A percentile compares a stretch with the other conserved stretches of the same genome.
Conservation (phyloP, 148 eudicot genomes). For the Arbutus unedo region DNA sequence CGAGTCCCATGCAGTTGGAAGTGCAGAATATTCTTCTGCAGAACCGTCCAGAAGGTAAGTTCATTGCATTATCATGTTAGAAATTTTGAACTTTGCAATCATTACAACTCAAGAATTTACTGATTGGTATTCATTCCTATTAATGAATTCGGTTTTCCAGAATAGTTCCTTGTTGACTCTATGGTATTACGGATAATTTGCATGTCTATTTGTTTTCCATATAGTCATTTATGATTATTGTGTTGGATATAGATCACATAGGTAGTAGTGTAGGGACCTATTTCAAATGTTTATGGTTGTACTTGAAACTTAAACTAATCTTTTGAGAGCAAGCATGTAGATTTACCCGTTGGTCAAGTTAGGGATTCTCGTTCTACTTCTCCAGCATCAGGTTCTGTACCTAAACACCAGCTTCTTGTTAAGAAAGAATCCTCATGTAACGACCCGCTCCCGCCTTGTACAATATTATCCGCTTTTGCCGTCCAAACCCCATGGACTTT, state of each 20-base stretch:
- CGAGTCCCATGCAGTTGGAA: conserved; percentile 31
- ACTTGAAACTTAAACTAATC: not conserved
- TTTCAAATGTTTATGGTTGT: not conserved
- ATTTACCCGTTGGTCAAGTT: conserved; percentile 43
- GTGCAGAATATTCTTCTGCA: conserved; percentile 33
- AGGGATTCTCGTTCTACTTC: conserved; percentile 54
- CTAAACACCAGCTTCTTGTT: conserved; percentile 49
- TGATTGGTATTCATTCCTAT: not conserved
- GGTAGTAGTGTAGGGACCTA: not conserved
- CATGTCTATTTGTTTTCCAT: not conserved
- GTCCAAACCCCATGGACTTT: too few relatives aligned
- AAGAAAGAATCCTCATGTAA: too few relatives aligned
- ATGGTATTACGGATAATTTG: not conserved
- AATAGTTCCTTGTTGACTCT: not conserved
- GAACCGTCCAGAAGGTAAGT: conserved; percentile 53
- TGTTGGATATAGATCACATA: not conserved
- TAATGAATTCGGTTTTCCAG: not conserved
- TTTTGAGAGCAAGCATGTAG: conserved; percentile 42
- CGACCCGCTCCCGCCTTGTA: too few relatives aligned
- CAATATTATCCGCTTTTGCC: too few relatives aligned
- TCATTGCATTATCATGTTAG: conserved; percentile 11
- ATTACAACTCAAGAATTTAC: not conserved
- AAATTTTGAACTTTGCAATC: not conserved
- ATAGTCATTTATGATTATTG: not conserved
- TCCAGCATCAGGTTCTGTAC: conserved; percentile 42